Base-by-base conservation (phyloP, 2,329 filamentous ascomycete genomes). In the Acarospora socialis region DNA sequence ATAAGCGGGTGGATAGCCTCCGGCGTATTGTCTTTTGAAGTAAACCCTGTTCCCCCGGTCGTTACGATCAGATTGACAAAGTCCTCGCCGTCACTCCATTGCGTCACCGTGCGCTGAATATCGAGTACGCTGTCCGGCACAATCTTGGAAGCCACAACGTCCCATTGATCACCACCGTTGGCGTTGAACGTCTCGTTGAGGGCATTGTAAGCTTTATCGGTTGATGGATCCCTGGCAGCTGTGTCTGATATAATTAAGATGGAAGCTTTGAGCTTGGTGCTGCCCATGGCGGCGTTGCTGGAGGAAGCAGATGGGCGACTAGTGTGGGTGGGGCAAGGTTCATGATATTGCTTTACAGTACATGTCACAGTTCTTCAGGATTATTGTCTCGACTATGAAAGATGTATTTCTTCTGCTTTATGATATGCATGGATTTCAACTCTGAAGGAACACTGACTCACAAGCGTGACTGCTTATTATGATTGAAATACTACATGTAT, bases 41-140 rank as follows among this genome's bases (percentile, higher is more conserved):
- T 79, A 55, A 98, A 98, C 0, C 90, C 90, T 2, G 90, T 98
- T 2, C 90, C 90, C 14, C 90, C 90, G 5, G 83, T 93, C 0
- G 84, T 87, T 28, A 94, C 55, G 37, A 98, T 70, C 36, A 95
- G 57, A 54, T 93, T 87, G 3, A 63, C 54, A 28, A 66, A 65
- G 4, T 67, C 54, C 7, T 65, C 57, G n/a, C 49, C 46, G 53
- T 93, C 84, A 0, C 41, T 65, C 81, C 82, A 94, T 7, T 61
- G 50, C 38, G 63, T 71, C 30, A 98, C 68, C 30, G 73, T 66
- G 10, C 65, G 65, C 49, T 92, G 82, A 35, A 98, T 94, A 13
- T 77, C 66, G 4, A 71, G 53, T 4, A 76, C 63, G 50, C 74
- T 70, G 53, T 98, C 90, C 9, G 80, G 60, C 3, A 95, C 81